A percentile compares a stretch with the other conserved stretches of the same genome.
These are phyloP conservation scores for Crithidia acanthocephali DNA, from an alignment of 208 protist genomes.

Conservation along the genomic window DNA sequence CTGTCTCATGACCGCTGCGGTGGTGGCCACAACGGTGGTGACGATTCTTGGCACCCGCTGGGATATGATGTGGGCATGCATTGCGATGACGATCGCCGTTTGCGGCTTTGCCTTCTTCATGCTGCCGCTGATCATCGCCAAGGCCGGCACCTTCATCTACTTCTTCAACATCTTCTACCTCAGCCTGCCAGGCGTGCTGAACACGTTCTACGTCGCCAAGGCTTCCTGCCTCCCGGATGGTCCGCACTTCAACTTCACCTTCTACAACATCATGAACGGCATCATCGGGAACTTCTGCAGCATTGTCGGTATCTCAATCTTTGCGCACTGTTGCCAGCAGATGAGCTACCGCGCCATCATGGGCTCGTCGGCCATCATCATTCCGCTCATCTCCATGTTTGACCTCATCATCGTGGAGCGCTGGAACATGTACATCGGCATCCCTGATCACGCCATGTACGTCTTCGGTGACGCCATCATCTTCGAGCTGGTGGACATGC, in stretches of 20 bases:
- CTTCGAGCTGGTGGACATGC: conserved; percentile 59
- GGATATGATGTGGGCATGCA: conserved; percentile 38
- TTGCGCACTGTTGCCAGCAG: conserved; percentile 58
- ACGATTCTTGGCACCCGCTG: conserved; percentile 38
- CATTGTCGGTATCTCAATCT: conserved; percentile 49
- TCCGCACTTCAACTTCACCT: conserved; percentile 72
- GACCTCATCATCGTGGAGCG: conserved; percentile 77
- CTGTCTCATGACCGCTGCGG: conserved; percentile 35
- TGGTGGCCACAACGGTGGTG: conserved; percentile 35
- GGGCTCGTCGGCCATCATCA: conserved; percentile 52
- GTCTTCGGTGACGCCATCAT: conserved; percentile 72
- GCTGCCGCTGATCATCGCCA: conserved; percentile 45
- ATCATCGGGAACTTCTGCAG: conserved; percentile 51
- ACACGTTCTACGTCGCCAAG: conserved; percentile 65
- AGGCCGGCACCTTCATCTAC: conserved; percentile 38
- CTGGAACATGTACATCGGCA: conserved; percentile 62
- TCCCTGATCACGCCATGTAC: conserved; percentile 74
- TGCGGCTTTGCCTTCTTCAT: conserved; percentile 33
- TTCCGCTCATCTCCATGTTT: conserved; percentile 57
- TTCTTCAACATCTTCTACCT: conserved; percentile 51
- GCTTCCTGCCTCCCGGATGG: conserved; percentile 55
- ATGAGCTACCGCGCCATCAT: conserved; percentile 60
- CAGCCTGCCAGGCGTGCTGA: conserved; percentile 51
- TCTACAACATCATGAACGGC: conserved; percentile 60
- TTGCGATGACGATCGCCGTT: conserved; percentile 23